Evolutionary conservation across 1,284 basidiomycete genomes (phyloP).

Genomic region (Microbotryum silenes-acaulis): DNA sequence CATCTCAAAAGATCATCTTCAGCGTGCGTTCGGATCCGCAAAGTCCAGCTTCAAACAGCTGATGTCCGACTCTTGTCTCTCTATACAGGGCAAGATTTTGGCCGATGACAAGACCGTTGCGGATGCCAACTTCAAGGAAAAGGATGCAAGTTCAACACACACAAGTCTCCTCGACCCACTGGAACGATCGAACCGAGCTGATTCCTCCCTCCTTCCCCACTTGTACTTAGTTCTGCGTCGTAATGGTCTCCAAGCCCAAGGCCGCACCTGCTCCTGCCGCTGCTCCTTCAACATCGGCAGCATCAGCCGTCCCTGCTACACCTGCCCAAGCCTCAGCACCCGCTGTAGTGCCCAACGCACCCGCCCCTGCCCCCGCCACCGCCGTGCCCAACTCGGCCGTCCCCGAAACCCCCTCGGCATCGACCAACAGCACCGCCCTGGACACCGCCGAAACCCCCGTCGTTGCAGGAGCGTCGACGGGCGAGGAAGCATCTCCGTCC

Average conservation of each 20-base stretch:
- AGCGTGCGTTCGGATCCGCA: conserved; percentile 41
- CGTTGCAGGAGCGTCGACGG: conserved; percentile 12
- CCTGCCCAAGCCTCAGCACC: conserved; percentile 41
- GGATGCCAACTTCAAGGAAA: conserved; percentile 90
- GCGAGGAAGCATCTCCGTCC: conserved; percentile 22
- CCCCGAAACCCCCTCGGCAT: conserved; percentile 38
- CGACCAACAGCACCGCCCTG: conserved; percentile 6
- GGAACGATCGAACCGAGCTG: background rate
- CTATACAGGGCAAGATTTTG: conserved; percentile 78
- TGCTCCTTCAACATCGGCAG: conserved; percentile 38
- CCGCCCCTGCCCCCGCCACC: conserved; percentile 42
- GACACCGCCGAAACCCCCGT: conserved; percentile 21
- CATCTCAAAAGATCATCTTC: conserved; percentile 89
- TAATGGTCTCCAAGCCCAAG: conserved; percentile 92
- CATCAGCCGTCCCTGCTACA: conserved; percentile 38
- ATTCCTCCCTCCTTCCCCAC: background rate
- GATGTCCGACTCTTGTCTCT: background rate
- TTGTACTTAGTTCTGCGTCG: conserved; percentile 64
- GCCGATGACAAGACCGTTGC: conserved; percentile 80
- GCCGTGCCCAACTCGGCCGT: conserved; percentile 38
- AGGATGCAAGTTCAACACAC: conserved; percentile 50
- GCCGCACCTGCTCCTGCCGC: conserved; percentile 43
- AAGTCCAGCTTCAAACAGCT: background rate
- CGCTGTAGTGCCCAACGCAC: conserved; percentile 36
- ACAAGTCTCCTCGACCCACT: background rate